These are phyloP conservation scores for Porcisia deanei DNA, from an alignment of 208 protist genomes.

Conservation along the genomic window DNA sequence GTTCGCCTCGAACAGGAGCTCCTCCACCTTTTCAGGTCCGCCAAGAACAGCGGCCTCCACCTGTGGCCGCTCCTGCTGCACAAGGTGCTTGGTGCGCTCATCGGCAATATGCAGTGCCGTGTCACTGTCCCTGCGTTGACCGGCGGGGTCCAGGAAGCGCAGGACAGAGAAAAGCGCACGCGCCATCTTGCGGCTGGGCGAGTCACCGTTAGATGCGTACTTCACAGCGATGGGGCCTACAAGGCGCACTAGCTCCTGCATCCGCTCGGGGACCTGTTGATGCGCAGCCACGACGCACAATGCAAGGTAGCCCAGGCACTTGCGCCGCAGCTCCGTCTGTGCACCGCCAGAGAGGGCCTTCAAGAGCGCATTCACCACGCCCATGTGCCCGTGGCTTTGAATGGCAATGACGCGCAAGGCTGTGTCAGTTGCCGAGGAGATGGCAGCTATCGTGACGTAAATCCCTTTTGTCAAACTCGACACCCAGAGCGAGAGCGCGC, in stretches of 20 bases:
- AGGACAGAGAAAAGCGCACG: conserved; percentile 74
- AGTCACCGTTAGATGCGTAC: conserved; percentile 73
- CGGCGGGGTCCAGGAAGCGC: conserved; percentile 21
- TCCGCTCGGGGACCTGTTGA: conserved; percentile 7
- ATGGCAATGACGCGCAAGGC: conserved; percentile 63
- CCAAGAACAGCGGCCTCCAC: conserved; percentile 38
- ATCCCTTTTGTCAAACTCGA: conserved; percentile 55
- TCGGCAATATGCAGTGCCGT: conserved; percentile 31
- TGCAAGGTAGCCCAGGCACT: conserved; percentile 81
- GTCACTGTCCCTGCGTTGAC: conserved; percentile 7
- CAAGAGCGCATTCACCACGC: conserved; percentile 44
- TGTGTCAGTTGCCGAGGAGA: conserved; percentile 64
- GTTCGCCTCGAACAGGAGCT: conserved; percentile 53
- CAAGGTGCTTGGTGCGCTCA: conserved; percentile 50
- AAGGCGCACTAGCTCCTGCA: conserved; percentile 19
- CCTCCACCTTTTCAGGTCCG: conserved; percentile 46
- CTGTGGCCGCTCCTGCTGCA: conserved; percentile 54
- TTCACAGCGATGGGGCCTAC: conserved; percentile 31
- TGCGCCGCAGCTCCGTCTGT: conserved; percentile 82
- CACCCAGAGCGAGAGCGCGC: conserved; percentile 49
- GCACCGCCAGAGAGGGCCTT: conserved; percentile 48
- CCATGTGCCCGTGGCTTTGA: conserved; percentile 51
- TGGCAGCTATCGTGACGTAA: conserved; percentile 84
- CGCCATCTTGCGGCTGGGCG: conserved; percentile 77
- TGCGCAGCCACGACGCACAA: conserved; percentile 50